Evolutionary conservation across 257 asterid genomes (phyloP), one percentile per base, ranked within the genome.

Genomic region (Haberlea rhodopensis): DNA sequence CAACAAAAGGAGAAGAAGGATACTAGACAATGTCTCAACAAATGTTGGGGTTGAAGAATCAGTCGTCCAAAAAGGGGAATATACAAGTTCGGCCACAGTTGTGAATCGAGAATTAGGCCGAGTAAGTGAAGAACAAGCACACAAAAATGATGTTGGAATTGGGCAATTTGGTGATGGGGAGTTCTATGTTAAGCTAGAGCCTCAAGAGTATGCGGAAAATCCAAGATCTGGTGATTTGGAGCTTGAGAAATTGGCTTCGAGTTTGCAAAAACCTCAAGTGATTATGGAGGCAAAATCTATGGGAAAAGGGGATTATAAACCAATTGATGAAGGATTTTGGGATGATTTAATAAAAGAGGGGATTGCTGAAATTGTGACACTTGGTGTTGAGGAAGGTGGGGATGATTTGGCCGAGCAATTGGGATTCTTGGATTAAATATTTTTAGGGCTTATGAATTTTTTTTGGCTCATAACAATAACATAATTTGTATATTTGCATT

Each of bases 341-440:
- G n/a, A n/a, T n/a, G n/a, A 85, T 46, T 71, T 81, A 61, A 60
- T 85, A 8, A 73, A 72, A n/a, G 72, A 76, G 55, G 84, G 72
- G 26, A 46, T 73, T 16, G 63, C 62, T 49, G 71, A 62, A 24
- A 31, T 73, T 11, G 72, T 24, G 3, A 18, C 18, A 54, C 23
- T 57, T 48, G 68, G 53, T 65, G 22, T 25, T 15, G 60, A 58
- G 8, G 67, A 21, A 16, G 6, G 20, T 62, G 40, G 34, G 51
- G 57, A 65, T 60, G 60, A 19, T 37, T 65, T 23, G 27, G 61
- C 26, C 32, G 54, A 54, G 60, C 21, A 59, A 29, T 5, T 67
- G 23, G 66, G 66, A 8, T 48, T 56, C 66, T 67, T 61, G 65
- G 54, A 24, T 66, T 72, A n/a, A n/a, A n/a, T n/a, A n/a, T n/a